Evolutionary conservation across 2,329 filamentous ascomycete species (phyloP), one percentile per base, ranked within the genome.

Genomic region (Epichloe baconii): DNA sequence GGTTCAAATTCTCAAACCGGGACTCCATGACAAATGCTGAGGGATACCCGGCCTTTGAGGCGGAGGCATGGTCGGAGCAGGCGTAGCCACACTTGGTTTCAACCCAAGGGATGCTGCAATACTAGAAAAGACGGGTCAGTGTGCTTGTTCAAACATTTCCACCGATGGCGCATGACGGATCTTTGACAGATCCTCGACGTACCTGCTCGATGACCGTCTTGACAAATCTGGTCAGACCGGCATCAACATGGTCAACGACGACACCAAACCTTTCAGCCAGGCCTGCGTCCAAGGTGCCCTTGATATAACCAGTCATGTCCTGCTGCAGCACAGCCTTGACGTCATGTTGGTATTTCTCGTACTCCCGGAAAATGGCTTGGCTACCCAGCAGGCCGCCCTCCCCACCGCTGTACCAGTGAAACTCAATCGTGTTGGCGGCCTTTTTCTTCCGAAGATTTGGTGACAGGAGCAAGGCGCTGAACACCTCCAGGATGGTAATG

Each of bases 291-390:
- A 93, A 71, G 0, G 89, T 95, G 61, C 83, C 83, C 65, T 90
- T 81, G 5, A 89, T 78, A 65, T 85, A 96, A 17, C 91, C 91
- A 1, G 88, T 95, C 91, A 97, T 97, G 68, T 97, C 91, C 69
- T 97, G 91, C 72, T 97, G 91, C 50, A 97, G 79, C 93, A 97
- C 97, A 36, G 91, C 91, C 71, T 91, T 94, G 66, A 97, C 77
- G 57, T 91, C 82, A 26, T 83, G 79, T 35, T 78, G 76, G 21
- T 78, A 69, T 64, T 83, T 80, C 68, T 86, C 83, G 63, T 97
- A 97, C 7, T 79, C 71, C 48, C 79, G 76, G 73, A 96, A 97
- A 66, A 97, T 86, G 50, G 86, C 90, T 66, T 95, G 89, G 61
- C 85, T 91, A 53, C 89, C 89, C 3, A 95, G 77, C 44, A 95